A percentile compares a stretch with the other conserved stretches of the same genome.
phyloP scores from a whole-genome alignment of 1,284 basidiomycete species.

The Phlebopus sp. region DNA sequence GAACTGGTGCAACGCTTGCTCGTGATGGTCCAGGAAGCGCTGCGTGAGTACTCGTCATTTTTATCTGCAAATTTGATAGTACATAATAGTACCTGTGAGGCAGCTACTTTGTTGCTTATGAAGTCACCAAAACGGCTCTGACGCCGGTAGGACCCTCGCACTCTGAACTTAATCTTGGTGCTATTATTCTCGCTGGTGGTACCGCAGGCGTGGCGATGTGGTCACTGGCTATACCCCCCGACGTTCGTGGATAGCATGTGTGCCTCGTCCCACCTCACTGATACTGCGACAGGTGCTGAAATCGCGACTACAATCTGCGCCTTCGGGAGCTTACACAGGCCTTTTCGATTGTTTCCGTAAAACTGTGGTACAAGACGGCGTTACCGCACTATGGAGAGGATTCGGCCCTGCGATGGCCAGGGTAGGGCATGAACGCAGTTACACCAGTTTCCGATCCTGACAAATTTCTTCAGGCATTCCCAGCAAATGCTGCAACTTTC shows the following conservation, averaged over 20 bases:
- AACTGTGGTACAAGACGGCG: conserved; percentile 90
- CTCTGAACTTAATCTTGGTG: conserved; percentile 82
- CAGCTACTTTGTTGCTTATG: conserved; percentile 97
- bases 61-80: neutral
- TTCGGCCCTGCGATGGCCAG: conserved; percentile 96
- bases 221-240: conserved; percentile 92
- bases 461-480: conserved; percentile 64
- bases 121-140: conserved; percentile 86
- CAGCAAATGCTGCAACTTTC: conserved; percentile 95
- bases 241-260: conserved; percentile 53
- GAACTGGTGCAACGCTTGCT: conserved; percentile 88
- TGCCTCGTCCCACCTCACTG: conserved; percentile 8
- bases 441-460: conserved; percentile 9
- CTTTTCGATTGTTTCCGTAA: conserved; percentile 92
- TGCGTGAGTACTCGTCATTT: conserved; percentile 58
- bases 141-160: conserved; percentile 76
- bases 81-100: conserved; percentile 5
- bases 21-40: conserved; percentile 97
- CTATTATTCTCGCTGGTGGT: conserved; percentile 91
- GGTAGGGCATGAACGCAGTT: conserved; percentile 43
- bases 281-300: conserved; percentile 75
- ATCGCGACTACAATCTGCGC: conserved; percentile 96
- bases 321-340: conserved; percentile 92
- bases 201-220: conserved; percentile 98
- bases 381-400: conserved; percentile 92